Conservation (phyloP, 2,329 filamentous ascomycete genomes). For the Corynespora cassiicola region DNA sequence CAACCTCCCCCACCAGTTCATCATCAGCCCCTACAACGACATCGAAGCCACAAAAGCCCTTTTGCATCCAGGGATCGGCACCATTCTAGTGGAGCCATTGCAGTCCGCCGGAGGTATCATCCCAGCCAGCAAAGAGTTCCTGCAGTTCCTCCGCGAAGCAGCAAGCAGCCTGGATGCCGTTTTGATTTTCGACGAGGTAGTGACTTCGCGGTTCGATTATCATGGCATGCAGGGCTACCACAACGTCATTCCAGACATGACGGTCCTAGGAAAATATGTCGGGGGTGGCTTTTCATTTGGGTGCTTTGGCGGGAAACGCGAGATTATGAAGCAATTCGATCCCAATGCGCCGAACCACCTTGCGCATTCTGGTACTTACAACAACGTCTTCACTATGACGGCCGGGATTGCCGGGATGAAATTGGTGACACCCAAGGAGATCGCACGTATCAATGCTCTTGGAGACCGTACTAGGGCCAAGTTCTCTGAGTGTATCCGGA, state of each 20-base stretch:
- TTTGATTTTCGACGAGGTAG: slow-evolving; percentile 69
- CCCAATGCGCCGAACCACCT: slow-evolving; percentile 37
- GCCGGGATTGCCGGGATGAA: slow-evolving; percentile 5
- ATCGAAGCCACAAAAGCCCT: slow-evolving; percentile 50
- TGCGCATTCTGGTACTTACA: slow-evolving; percentile 67
- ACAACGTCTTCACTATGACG: slow-evolving; percentile 53
- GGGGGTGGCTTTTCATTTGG: slow-evolving; percentile 70
- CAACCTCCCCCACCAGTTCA: slow-evolving; percentile 61
- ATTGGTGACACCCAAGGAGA: neutral
- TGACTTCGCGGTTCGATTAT: slow-evolving; percentile 3
- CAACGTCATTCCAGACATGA: slow-evolving; percentile 43
- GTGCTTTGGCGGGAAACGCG: slow-evolving; percentile 64
- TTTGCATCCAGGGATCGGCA: slow-evolving; percentile 56
- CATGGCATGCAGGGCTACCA: neutral
- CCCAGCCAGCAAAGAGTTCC: slow-evolving; percentile 56
- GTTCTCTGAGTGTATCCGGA: too few relatives aligned
- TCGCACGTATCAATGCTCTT: too few relatives aligned
- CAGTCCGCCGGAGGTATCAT: slow-evolving; percentile 67
- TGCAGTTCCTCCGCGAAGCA: slow-evolving; percentile 54
- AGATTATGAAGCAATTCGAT: slow-evolving; percentile 63
- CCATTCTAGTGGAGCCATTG: slow-evolving; percentile 69
- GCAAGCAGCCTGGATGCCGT: slow-evolving; percentile 58
- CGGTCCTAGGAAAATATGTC: slow-evolving; percentile 68
- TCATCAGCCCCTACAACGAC: slow-evolving; percentile 66
- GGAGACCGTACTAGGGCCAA: too few relatives aligned